These are phyloP conservation scores for Cryptococcus neoformans DNA, from an alignment of 1,284 basidiomycete species.

Conservation along the genomic window DNA sequence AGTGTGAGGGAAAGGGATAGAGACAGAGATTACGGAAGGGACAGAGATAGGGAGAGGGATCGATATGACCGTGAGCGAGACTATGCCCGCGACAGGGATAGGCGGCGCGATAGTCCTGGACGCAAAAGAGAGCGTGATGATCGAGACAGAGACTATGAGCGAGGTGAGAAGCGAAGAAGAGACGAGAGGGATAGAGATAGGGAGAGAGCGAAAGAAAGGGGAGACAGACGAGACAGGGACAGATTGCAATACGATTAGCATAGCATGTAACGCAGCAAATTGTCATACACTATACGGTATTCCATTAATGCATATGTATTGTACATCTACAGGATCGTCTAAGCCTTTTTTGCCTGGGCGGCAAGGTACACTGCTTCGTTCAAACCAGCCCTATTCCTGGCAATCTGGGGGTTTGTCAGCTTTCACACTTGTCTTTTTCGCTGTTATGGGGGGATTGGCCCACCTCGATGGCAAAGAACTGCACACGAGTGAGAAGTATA, in stretches of 20 bases:
- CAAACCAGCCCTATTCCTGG: slow-evolving; percentile 84
- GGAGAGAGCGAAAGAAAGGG: neutral
- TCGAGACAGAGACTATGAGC: slow-evolving; percentile 3
- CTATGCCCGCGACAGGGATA: slow-evolving; percentile 8
- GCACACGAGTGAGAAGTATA: slow-evolving; percentile 73
- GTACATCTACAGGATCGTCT: neutral
- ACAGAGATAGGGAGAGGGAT: slow-evolving; percentile 13
- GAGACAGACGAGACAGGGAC: slow-evolving; percentile 11
- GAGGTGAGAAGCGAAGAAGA: slow-evolving; percentile 2
- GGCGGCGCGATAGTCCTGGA: slow-evolving; percentile 8
- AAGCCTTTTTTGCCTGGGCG: slow-evolving; percentile 56
- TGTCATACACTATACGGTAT: neutral
- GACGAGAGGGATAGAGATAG: slow-evolving; percentile 12
- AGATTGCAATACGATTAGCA: slow-evolving; percentile 6
- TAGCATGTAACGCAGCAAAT: neutral
- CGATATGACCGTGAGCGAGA: slow-evolving; percentile 3
- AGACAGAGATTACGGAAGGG: slow-evolving; percentile 12
- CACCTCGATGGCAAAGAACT: slow-evolving; percentile 91
- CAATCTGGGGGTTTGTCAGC: slow-evolving; percentile 58
- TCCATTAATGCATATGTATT: neutral
- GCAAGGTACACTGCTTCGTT: slow-evolving; percentile 84
- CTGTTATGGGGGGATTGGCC: slow-evolving; percentile 19
- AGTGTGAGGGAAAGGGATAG: slow-evolving; percentile 9
- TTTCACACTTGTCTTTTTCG: slow-evolving; percentile 1
- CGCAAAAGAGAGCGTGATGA: slow-evolving; percentile 1